Conservation (phyloP, 176 grass and related monocot genomes). For the Carex cristatella region DNA sequence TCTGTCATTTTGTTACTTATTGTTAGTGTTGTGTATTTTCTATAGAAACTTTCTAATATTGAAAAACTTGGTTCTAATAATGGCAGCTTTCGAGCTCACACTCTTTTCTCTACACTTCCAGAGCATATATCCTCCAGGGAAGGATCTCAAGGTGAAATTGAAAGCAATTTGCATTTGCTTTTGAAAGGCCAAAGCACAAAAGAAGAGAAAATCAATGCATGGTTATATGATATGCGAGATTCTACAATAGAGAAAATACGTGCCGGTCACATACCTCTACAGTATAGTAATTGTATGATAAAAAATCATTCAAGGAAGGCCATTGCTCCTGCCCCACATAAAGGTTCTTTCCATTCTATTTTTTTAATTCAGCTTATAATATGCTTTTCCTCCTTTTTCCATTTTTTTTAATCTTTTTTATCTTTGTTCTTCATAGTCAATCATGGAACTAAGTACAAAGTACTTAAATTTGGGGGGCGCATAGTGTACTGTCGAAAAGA, state of each 20-base stretch:
- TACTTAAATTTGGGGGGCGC: constrained; percentile 40
- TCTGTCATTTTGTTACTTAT: neutral
- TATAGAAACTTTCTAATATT: neutral
- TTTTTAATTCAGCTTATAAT: neutral
- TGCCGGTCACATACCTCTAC: neutral
- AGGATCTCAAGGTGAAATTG: neutral
- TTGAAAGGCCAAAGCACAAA: neutral
- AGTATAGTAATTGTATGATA: neutral
- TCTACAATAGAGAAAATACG: neutral
- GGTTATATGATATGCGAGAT: neutral
- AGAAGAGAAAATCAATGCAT: neutral
- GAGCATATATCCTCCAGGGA: neutral
- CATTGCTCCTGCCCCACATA: neutral
- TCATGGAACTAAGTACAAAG: constrained; percentile 30
- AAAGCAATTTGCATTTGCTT: neutral
- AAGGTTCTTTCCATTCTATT: neutral
- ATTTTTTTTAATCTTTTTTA: neutral
- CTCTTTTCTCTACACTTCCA: neutral
- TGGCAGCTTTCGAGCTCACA: neutral
- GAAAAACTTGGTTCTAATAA: neutral
- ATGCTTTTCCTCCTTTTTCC: neutral
- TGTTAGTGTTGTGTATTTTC: neutral
- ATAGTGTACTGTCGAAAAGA: constrained; percentile 61
- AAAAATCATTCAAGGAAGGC: neutral
- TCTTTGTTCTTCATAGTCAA: constrained; percentile 23